Evolutionary conservation across 176 grass and related monocot species (phyloP).

Genomic region (Rhynchospora tenuis): DNA sequence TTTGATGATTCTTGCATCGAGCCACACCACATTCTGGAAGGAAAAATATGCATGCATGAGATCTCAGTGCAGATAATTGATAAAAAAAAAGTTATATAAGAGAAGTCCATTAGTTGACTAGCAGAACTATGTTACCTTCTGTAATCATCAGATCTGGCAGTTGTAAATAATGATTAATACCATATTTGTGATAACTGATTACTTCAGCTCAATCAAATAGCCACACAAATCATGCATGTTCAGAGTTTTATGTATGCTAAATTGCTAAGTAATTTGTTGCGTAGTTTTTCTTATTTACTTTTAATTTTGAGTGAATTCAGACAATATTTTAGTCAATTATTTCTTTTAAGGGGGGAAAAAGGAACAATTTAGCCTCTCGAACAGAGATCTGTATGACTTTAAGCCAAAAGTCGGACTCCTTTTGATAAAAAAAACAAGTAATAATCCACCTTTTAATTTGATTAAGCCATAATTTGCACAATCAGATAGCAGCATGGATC

Average conservation of each 20-base stretch:
- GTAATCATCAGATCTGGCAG: not conserved
- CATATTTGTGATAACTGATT: not conserved
- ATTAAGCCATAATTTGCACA: not conserved
- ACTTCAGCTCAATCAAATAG: not conserved
- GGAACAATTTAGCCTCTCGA: not conserved
- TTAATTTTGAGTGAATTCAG: not conserved
- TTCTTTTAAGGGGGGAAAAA: not conserved
- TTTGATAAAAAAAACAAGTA: not conserved
- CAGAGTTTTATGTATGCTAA: not conserved
- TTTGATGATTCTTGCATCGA: slow-evolving; percentile 69
- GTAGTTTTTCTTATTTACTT: not conserved
- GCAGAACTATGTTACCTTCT: not conserved
- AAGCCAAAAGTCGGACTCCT: not conserved
- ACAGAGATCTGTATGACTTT: not conserved
- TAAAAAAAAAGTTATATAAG: not conserved
- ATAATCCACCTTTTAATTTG: not conserved
- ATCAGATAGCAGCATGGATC: not conserved
- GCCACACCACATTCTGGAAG: slow-evolving; percentile 37
- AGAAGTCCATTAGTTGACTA: not conserved
- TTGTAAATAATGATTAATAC: too few species aligned
- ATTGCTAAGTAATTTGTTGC: not conserved
- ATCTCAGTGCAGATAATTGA: slow-evolving; percentile 9
- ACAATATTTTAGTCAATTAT: not conserved
- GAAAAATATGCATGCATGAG: not conserved
- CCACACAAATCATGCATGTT: not conserved